Base-by-base conservation (phyloP, 228 moss, liverwort and hornwort genomes). In the Sphagnum fallax region DNA sequence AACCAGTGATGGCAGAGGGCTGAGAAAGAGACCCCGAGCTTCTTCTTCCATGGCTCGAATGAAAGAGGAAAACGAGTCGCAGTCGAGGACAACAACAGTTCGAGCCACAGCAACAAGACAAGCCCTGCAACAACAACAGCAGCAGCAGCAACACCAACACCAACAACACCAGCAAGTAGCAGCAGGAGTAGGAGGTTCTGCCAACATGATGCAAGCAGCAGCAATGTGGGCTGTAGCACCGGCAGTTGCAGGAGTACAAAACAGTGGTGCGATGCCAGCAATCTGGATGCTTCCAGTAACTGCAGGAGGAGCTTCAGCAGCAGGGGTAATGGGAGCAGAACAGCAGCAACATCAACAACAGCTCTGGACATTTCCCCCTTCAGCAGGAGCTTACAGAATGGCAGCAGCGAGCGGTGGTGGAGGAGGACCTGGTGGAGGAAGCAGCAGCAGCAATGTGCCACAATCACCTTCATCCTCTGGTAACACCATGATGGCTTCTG, bases 281-380 rank as follows among this genome's bases (percentile, higher is more conserved):
- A 98, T 98, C 52, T 98, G 98, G 98, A 98, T 98, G 98, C 77
- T 98, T 66, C 98, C 98, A 0, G 90, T 98, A 32, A 98, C 89
- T 67, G 92, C 88, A 15, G n/a, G 81, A 48, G 76, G 94, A 47
- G 84, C 93, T 12, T 77, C 89, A 47, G 92, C 93, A 0, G 83
- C 94, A 0, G 94, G 90, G 60, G 98, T 98, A 64, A 98, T 98
- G 93, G 82, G 94, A 4, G 85, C 91, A 10, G 93, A 89, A 71
- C 93, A 98, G 83, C 32, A 32, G 2, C 32, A 32, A 3, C 32
- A 32, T 32, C 32, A 32, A 32, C 80, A 85, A 66, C 98, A 91
- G 76, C 88, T 98, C 48, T 98, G 98, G 98, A 91, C 97, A 60
- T 98, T 93, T 74, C 85, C 85, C 52, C 98, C 98, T 11, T 79